Evolutionary conservation across 2,329 filamentous ascomycete genomes (phyloP), one percentile per base, ranked within the genome.

Genomic region (Tolypocladium paradoxum): DNA sequence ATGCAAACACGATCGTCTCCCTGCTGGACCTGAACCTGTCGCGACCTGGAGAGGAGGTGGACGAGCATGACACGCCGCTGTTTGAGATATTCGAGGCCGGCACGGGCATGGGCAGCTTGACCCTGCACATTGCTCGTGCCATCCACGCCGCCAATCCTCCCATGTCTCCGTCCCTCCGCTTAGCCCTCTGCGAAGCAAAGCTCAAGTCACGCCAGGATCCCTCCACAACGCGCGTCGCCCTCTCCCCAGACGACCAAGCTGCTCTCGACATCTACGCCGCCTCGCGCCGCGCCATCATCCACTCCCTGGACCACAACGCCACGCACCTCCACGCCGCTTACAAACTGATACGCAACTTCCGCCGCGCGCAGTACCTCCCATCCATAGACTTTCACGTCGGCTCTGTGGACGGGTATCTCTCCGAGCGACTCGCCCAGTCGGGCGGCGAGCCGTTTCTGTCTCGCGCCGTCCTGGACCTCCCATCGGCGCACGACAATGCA

Each of bases 61-160:
- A 61, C 12, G 60, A 61, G 16, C 65, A 68, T 6, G 65, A 70
- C 14, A 60, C 68, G 16, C 67, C 73, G 9, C 79, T 76, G 0
- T 67, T 91, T 14, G 86, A 92, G 64, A 87, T 93, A 46, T 83
- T 93, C 51, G 89, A 93, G 68, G 88, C 88, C 48, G 88, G 89
- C 18, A 93, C 88, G 4, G 89, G 88, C n/a, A 87, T 91, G 74
- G 89, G 88, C 54, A 84, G 85, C 35, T 69, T 93, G 54, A 92
- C 88, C 0, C 69, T 93, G 5, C 81, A 91, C 62, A 75, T 93
- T 24, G 83, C 87, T 33, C 79, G 87, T 51, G 87, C 87, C 3
- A 81, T 93, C 47, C 85, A 91, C 64, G 87, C 81, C 46, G 85
- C 82, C 20, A 91, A 91, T 62, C 70, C 79, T 2, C 68, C 74